Evolutionary conservation across 768 basidiomycete genomes (phyloP), one percentile per base, ranked within the genome.

Genomic region (Auricularia cornea): DNA sequence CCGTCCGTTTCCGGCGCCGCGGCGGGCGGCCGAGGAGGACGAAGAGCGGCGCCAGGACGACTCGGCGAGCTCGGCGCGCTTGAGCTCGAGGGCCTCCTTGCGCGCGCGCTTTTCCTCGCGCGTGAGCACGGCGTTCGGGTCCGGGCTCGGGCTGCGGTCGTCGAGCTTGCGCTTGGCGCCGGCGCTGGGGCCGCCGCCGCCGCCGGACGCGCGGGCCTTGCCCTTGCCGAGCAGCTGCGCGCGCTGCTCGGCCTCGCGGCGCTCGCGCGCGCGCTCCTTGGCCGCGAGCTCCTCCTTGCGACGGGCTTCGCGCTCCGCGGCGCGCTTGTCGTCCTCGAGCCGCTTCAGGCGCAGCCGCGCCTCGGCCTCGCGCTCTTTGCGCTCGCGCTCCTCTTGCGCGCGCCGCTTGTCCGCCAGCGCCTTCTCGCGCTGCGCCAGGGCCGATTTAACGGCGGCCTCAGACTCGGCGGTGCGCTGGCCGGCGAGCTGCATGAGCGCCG

Each of bases 31-130:
- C 8, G 74, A 61, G 30, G 68, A 60, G 6, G 76, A 66, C 5
- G 79, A 51, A 12, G 51, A 38, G 35, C 35, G 62, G 64, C 81
- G 77, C 63, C 77, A 81, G 56, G 77, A 60, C 48, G 65, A 28
- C 29, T 38, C 57, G 44, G 16, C n/a, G 77, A 28, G 31, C 63
- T 40, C 26, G 64, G 54, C 72, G 63, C 75, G 78, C 51, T 76
- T 79, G 75, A 84, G 73, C 68, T 89, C 85, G 1, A 76, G 72
- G 63, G 83, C 80, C 62, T 80, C 70, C 70, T 84, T 85, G 60
- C 84, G 79, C 70, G 85, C 80, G 20, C 91, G 84, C 67, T 90
- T 84, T 77, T 93, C 91, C 72, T 92, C 88, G 59, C 91, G 82
- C 8, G 91, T 92, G 56, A 90, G 80, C 10, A 80, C 79, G 54